Evolutionary conservation across 305 asterid species (phyloP).

Genomic region (Striga hermonthica): DNA sequence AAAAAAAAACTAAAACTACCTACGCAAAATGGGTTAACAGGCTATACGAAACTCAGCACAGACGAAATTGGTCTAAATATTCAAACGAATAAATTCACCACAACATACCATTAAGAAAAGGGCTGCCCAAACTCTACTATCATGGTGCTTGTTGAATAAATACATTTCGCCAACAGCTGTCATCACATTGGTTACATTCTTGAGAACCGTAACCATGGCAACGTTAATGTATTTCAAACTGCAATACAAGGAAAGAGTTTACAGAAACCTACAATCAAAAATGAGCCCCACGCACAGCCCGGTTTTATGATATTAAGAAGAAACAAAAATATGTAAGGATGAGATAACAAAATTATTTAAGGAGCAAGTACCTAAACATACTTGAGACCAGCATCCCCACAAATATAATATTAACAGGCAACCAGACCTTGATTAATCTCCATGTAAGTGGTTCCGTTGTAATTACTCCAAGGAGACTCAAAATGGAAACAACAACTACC

Average conservation of each 20-base stretch:
- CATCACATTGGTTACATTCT: slow-evolving; percentile 88
- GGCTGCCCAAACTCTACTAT: slow-evolving; percentile 85
- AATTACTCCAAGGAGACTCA: slow-evolving; percentile 64
- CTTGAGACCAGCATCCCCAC: slow-evolving; percentile 97
- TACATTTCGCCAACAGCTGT: slow-evolving; percentile 96
- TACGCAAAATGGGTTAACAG: slow-evolving; percentile 14
- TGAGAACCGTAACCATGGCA: slow-evolving; percentile 93
- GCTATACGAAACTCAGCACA: slow-evolving; percentile 10
- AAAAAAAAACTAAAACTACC: too few relatives aligned
- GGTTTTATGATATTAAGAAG: too few relatives aligned
- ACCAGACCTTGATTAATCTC: slow-evolving; percentile 86
- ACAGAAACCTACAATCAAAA: background rate
- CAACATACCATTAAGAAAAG: slow-evolving; percentile 81
- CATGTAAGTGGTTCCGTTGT: slow-evolving; percentile 80
- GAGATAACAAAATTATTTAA: background rate
- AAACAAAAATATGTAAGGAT: too few relatives aligned
- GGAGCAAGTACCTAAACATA: slow-evolving; percentile 77
- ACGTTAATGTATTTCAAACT: slow-evolving; percentile 81
- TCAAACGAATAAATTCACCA: background rate
- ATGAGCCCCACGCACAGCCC: too few relatives aligned
- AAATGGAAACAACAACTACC: slow-evolving; percentile 54
- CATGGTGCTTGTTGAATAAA: slow-evolving; percentile 82
- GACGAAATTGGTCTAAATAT: background rate
- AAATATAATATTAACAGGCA: slow-evolving; percentile 83
- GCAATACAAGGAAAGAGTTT: slow-evolving; percentile 31